A percentile compares a stretch with the other conserved stretches of the same genome.
These are phyloP conservation scores for Pichia heedii DNA, from an alignment of 805 yeast genomes.

Conservation along the genomic window DNA sequence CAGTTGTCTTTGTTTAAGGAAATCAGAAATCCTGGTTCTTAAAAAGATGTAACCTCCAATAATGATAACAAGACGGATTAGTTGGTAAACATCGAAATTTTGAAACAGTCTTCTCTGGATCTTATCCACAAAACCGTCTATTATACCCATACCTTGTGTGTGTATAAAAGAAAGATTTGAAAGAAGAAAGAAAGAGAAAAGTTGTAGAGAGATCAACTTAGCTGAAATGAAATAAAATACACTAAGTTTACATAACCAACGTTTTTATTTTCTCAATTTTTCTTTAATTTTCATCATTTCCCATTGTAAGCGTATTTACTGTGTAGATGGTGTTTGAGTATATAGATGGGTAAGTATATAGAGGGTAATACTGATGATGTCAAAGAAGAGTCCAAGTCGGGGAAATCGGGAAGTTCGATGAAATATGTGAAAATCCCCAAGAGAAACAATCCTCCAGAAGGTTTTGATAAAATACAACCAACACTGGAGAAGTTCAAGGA, in stretches of 20 bases:
- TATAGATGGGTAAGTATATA: neutral
- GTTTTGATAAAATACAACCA: slow-evolving; percentile 59
- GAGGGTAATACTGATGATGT: neutral
- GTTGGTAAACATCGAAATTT: slow-evolving; percentile 36
- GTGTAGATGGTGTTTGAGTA: too few species aligned
- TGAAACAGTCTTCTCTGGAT: slow-evolving; percentile 21
- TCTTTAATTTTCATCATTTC: too few species aligned
- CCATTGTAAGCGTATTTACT: too few species aligned
- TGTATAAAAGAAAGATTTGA: neutral
- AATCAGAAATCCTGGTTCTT: slow-evolving; percentile 47
- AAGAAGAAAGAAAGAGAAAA: neutral
- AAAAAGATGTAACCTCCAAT: slow-evolving; percentile 56
- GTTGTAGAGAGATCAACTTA: too few species aligned
- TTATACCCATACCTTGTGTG: neutral
- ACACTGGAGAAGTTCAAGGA: slow-evolving; percentile 51
- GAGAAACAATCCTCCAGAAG: slow-evolving; percentile 56
- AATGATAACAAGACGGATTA: slow-evolving; percentile 39
- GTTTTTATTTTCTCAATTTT: too few species aligned
- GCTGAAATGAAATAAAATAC: too few species aligned
- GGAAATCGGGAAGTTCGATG: too few species aligned
- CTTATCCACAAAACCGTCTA: slow-evolving; percentile 1
- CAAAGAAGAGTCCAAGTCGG: too few species aligned
- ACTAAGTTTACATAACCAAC: too few species aligned
- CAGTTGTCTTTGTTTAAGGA: slow-evolving; percentile 47
- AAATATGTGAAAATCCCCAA: slow-evolving; percentile 3